A percentile compares a stretch with the other conserved stretches of the same genome.
Conservation (phyloP, 192 early-diverging fungal species). For the Coemansia sp. region DNA sequence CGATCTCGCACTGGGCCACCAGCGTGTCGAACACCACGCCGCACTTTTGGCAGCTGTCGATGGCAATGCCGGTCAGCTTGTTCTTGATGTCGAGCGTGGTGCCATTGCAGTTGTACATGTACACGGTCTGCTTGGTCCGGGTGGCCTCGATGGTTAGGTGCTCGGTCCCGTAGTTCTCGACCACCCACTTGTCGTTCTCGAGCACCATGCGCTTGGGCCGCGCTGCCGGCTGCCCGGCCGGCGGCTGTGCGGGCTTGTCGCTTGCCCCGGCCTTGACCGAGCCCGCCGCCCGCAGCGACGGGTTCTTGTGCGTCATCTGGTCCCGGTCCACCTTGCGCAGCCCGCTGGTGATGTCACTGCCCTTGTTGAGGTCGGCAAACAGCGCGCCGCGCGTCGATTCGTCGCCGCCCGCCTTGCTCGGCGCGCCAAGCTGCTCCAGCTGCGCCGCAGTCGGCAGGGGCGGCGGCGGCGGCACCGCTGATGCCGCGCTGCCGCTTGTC, state of each 20-base stretch:
- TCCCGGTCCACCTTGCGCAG: constrained; percentile 90
- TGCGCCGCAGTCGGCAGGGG: constrained; percentile 25
- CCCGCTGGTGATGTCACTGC: constrained; percentile 65
- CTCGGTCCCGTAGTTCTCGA: constrained; percentile 79
- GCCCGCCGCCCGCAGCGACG: constrained; percentile 66
- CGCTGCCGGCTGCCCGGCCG: background rate
- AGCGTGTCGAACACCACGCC: constrained; percentile 79
- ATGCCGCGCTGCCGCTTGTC: constrained; percentile 34
- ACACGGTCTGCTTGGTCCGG: constrained; percentile 82
- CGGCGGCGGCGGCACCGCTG: constrained; percentile 61
- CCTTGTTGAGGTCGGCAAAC: constrained; percentile 85
- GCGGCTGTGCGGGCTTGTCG: too few species aligned
- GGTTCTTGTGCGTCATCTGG: constrained; percentile 99
- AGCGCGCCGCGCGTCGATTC: constrained; percentile 53
- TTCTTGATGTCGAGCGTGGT: constrained; percentile 86
- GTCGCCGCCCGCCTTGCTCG: background rate
- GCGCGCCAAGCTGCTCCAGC: background rate
- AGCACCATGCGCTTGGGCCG: constrained; percentile 71
- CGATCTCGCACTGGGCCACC: constrained; percentile 81
- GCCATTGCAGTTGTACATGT: constrained; percentile 92
- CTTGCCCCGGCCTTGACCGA: constrained; percentile 53
- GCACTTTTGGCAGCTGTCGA: constrained; percentile 83
- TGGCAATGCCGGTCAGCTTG: constrained; percentile 88
- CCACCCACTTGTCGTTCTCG: constrained; percentile 89
- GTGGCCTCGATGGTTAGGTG: constrained; percentile 74